Evolutionary conservation across 331 rosid species (phyloP).

Genomic region (Spiraea crenata): DNA sequence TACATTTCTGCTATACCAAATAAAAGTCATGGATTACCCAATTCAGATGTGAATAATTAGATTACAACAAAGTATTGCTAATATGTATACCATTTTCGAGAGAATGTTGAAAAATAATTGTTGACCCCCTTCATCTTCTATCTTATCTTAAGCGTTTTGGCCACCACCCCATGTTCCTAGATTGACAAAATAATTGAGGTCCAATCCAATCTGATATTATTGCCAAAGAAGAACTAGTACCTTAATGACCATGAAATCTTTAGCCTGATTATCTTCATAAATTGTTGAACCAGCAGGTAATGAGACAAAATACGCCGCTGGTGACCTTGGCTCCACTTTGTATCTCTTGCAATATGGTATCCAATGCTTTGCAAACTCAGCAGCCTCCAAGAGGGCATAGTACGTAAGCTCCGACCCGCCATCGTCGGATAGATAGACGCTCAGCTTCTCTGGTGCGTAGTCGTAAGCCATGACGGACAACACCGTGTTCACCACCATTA

Average conservation of each 20-base stretch:
- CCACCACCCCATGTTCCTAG: too few species aligned
- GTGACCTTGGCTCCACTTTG: constrained; percentile 66
- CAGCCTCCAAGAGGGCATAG: constrained; percentile 63
- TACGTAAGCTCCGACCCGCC: constrained; percentile 62
- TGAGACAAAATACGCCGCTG: constrained; percentile 56
- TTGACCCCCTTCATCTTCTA: background rate
- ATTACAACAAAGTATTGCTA: too few species aligned
- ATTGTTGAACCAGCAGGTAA: background rate
- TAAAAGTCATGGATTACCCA: background rate
- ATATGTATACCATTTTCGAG: too few species aligned
- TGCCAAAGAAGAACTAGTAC: constrained; percentile 17
- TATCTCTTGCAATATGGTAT: constrained; percentile 68
- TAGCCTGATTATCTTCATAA: background rate
- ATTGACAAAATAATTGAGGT: background rate
- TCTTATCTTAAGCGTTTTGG: too few species aligned
- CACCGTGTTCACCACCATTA: constrained; percentile 76
- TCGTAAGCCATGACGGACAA: constrained; percentile 77
- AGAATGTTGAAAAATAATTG: background rate
- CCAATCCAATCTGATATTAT: too few species aligned
- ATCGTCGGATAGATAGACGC: constrained; percentile 78
- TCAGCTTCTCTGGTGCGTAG: constrained; percentile 68
- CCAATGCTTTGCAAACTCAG: constrained; percentile 72
- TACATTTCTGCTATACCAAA: too few species aligned
- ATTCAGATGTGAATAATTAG: too few species aligned
- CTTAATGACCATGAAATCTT: constrained; percentile 33